Evolutionary conservation across 345 rosid species (phyloP), one percentile per base, ranked within the genome.

Genomic region (Lepidium africanum): DNA sequence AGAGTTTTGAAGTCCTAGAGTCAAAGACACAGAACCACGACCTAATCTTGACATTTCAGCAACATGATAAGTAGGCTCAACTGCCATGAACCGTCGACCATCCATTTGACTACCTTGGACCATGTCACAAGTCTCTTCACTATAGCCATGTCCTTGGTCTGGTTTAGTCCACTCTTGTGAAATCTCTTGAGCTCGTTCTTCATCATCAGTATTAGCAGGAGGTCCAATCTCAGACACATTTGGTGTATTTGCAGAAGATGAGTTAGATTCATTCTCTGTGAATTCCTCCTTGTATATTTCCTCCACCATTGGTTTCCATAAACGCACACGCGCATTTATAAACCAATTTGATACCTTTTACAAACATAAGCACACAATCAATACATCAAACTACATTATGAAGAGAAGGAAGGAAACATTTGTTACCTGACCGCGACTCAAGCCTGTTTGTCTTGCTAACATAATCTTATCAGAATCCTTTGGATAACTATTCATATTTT

Each of bases 221-320:
- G 14, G 77, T 58, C 47, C 43, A 7, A 10, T 41, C 46, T 81
- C 86, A 12, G 80, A 82, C 12, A 67, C 74, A 74, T 80, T 88
- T 15, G 78, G 78, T 25, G 77, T 84, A 72, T 77, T 91, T 46
- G 91, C 99, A 1, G 94, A 84, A 13, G 96, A 91, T 1, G 95
- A 87, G 75, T 81, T 91, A 9, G 96, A 95, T 72, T 91, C 92
- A 80, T 87, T 71, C 77, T 87, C 98, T 11, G 86, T 94, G 54
- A 76, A 81, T 77, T 95, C 99, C 79, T 95, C 99, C 73, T 91
- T 89, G 85, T 95, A 95, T 88, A 95, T 95, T 61, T 95, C 99
- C 73, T 95, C 98, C 12, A 95, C 96, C 99, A 95, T 91, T 3
- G 99, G 99, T 81, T 95, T 95, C 99, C 98, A 95, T 9, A 95